Percentiles rank a stretch among this genome's conserved stretches.
Evolutionary conservation across 1,284 basidiomycete genomes (phyloP).

Genomic region (Sporisorium exsertum): DNA sequence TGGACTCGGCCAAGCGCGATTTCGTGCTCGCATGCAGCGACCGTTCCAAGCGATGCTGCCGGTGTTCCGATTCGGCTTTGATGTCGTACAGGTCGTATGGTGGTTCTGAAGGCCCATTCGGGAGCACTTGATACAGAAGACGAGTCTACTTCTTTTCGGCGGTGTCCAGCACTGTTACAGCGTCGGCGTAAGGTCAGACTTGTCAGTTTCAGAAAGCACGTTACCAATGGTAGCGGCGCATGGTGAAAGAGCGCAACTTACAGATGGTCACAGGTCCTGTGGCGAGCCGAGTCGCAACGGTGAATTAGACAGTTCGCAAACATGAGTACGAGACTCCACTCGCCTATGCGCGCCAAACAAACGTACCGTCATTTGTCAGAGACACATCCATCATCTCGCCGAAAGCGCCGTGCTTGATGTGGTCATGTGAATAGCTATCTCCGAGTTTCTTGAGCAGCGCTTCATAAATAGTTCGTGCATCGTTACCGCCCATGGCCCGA

Average conservation of each 20-base stretch:
- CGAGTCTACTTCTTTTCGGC: constrained; percentile 52
- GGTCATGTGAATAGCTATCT: constrained; percentile 40
- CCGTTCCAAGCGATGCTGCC: constrained; percentile 2
- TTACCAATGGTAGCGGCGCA: not conserved
- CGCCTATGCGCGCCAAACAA: not conserved
- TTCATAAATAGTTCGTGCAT: constrained; percentile 57
- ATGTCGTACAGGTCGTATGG: not conserved
- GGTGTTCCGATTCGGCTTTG: constrained; percentile 14
- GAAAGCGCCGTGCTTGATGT: constrained; percentile 63
- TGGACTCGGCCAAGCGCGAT: constrained; percentile 6
- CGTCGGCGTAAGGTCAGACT: not conserved
- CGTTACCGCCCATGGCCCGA: constrained; percentile 55
- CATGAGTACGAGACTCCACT: too few species aligned
- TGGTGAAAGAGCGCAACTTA: constrained; percentile 16
- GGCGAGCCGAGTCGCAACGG: too few species aligned
- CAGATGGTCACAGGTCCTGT: constrained; percentile 54
- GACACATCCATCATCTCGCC: constrained; percentile 68
- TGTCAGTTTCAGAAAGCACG: not conserved
- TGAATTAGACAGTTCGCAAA: too few species aligned
- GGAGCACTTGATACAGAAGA: not conserved
- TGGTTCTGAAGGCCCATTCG: not conserved
- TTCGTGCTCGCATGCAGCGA: constrained; percentile 9
- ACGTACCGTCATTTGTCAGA: constrained; percentile 62
- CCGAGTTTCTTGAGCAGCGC: constrained; percentile 53
- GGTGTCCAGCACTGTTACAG: constrained; percentile 51